A percentile compares a stretch with the other conserved stretches of the same genome.
Conservation (phyloP, 108 stramenopile genomes). For the Cyclotella baltica region DNA sequence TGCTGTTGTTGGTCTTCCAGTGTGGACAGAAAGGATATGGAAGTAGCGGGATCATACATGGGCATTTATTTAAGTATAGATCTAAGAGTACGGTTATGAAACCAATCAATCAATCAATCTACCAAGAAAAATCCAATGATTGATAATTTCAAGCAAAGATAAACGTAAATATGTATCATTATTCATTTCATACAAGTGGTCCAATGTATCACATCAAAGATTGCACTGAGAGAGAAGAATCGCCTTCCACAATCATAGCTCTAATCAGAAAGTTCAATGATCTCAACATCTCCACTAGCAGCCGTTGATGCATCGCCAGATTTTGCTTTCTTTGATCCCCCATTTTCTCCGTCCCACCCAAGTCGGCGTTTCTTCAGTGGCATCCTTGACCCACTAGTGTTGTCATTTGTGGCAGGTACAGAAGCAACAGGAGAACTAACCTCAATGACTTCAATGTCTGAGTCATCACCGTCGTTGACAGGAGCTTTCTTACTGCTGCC, state of each 20-base stretch:
- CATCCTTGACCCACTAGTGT: constrained; percentile 21
- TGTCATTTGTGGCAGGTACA: constrained; percentile 11
- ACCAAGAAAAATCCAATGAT: no score
- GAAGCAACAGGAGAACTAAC: constrained; percentile 18
- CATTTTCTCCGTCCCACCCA: constrained; percentile 22
- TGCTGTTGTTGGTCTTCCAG: no score
- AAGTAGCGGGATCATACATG: no score
- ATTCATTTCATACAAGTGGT: background rate
- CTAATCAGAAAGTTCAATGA: constrained; percentile 55
- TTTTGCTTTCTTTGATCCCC: constrained; percentile 59
- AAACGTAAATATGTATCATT: constrained; percentile 4
- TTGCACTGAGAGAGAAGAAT: no score
- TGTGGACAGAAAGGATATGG: no score
- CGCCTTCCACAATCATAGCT: background rate
- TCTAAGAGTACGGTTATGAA: no score
- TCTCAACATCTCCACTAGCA: constrained; percentile 26
- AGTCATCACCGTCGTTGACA: constrained; percentile 20
- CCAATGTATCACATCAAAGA: no score
- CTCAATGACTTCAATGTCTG: constrained; percentile 39
- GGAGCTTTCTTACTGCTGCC: background rate
- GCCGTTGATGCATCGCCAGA: background rate
- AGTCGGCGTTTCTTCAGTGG: constrained; percentile 7
- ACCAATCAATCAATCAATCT: no score
- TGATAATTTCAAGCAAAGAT: no score
- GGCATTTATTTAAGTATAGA: no score